These are phyloP conservation scores for Zymoseptoria crescenta DNA, from an alignment of 2,329 filamentous ascomycete genomes.

Conservation along the genomic window DNA sequence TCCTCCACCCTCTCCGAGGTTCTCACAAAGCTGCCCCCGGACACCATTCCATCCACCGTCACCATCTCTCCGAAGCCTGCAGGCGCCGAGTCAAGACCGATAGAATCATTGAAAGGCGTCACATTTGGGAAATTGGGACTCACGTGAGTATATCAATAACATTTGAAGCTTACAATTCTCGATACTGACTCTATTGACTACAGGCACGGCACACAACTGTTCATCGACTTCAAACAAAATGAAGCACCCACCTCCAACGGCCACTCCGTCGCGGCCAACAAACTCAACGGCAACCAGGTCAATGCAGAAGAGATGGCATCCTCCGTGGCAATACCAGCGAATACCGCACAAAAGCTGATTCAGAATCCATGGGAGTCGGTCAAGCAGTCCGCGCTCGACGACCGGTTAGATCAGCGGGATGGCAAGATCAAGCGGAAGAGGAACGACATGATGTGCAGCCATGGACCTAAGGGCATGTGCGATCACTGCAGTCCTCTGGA, in stretches of 20 bases:
- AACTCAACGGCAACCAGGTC: slow-evolving; percentile 71
- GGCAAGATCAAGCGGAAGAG: slow-evolving; percentile 75
- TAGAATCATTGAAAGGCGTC: slow-evolving; percentile 47
- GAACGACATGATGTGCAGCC: slow-evolving; percentile 83
- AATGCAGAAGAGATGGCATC: slow-evolving; percentile 60
- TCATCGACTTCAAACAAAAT: slow-evolving; percentile 65
- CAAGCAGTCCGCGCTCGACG: slow-evolving; percentile 78
- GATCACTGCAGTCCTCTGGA: slow-evolving; percentile 98
- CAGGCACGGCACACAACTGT: slow-evolving; percentile 79
- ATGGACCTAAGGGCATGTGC: slow-evolving; percentile 97
- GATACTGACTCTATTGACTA: neutral
- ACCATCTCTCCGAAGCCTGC: slow-evolving; percentile 54
- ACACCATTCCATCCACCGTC: slow-evolving; percentile 48
- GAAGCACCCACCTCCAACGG: slow-evolving; percentile 46
- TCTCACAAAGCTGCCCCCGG: slow-evolving; percentile 52
- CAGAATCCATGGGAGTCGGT: slow-evolving; percentile 92
- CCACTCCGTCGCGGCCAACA: slow-evolving; percentile 44
- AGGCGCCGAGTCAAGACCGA: slow-evolving; percentile 48
- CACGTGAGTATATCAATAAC: slow-evolving; percentile 36
- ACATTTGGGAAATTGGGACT: slow-evolving; percentile 51
- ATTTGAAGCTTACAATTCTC: neutral
- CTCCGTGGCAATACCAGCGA: slow-evolving; percentile 49
- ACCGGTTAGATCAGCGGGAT: slow-evolving; percentile 75
- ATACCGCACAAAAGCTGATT: slow-evolving; percentile 54
- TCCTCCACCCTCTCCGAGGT: slow-evolving; percentile 48